Evolutionary conservation across 345 rosid species (phyloP), one percentile per base, ranked within the genome.

Genomic region (Eucalyptus melliodora): DNA sequence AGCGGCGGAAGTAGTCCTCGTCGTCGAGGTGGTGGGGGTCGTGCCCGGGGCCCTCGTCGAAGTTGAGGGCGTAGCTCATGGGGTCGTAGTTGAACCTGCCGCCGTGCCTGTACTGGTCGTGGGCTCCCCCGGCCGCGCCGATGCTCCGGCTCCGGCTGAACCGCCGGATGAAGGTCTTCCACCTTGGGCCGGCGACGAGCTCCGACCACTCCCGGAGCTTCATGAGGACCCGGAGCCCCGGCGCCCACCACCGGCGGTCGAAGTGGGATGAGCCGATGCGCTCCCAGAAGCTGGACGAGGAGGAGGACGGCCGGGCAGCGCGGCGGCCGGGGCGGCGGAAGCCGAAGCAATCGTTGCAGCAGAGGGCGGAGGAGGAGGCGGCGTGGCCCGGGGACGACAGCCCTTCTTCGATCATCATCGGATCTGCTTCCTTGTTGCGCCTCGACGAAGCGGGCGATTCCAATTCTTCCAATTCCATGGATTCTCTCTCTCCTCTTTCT

Each of bases 161-260:
- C 86, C 99, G 89, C 88, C 99, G 89, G 27, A 98, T 96, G 92
- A 98, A 98, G 45, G 98, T 98, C 92, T 98, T 98, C 99, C 99
- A 98, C 88, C 91, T 93, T 11, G 99, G 99, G 3, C 99, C 99
- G 27, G 99, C 99, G 11, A 94, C 95, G 95, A 98, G 90, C 93
- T 97, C 99, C 3, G 99, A 97, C 99, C 98, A 98, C 92, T 95
- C 97, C 11, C 99, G 95, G 59, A 96, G 53, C 93, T 93, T 96
- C 89, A 86, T 69, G 80, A 95, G 81, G 65, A 96, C 93, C 65
- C 89, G 55, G 30, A 94, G 89, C 7, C 96, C 95, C 6, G 93
- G 93, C 11, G 91, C 69, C 99, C 99, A 96, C 94, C 98, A 95
- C 83, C 85, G 91, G 24, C 83, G 89, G 34, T 93, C 93, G 60